A percentile compares a stretch with the other conserved stretches of the same genome.
phyloP scores from a whole-genome alignment of 208 protist genomes.

The Acanthamoeba triangularis region DNA sequence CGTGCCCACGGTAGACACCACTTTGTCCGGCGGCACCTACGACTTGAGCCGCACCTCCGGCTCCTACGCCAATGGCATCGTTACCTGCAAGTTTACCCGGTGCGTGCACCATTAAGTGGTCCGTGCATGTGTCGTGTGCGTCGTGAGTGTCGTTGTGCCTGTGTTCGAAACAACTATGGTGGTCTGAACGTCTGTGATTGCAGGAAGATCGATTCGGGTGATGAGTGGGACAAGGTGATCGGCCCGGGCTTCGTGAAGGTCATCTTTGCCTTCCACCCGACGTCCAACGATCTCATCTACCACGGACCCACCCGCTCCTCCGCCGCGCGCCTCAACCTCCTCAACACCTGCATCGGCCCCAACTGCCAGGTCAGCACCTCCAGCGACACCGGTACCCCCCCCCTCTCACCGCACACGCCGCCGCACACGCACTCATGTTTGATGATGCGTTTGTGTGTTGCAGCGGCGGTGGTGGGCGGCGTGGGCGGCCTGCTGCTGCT shows the following conservation, averaged over 20 bases:
- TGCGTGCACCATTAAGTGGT: neutral
- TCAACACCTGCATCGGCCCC: slow-evolving; percentile 39
- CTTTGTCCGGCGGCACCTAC: neutral
- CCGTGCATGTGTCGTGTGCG: neutral
- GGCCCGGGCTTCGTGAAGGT: slow-evolving; percentile 42
- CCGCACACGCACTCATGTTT: neutral
- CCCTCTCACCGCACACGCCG: neutral
- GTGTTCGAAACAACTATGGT: too few relatives aligned
- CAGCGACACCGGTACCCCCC: too few relatives aligned
- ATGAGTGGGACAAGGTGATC: slow-evolving; percentile 47
- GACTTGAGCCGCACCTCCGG: slow-evolving; percentile 35
- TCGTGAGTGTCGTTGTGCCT: too few relatives aligned
- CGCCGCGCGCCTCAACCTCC: slow-evolving; percentile 32
- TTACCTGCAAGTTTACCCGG: neutral
- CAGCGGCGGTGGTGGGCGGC: neutral
- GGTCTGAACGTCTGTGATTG: too few relatives aligned
- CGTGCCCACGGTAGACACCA: neutral
- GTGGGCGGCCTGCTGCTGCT: slow-evolving; percentile 11
- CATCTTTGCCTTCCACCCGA: slow-evolving; percentile 69
- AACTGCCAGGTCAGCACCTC: too few relatives aligned
- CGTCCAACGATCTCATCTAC: slow-evolving; percentile 55
- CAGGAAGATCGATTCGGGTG: too few relatives aligned
- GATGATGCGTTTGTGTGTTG: neutral
- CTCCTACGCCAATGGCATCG: neutral
- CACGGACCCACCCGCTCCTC: slow-evolving; percentile 52